Base-by-base conservation (phyloP, 768 basidiomycete genomes). In the Kwoniella shandongensis region DNA sequence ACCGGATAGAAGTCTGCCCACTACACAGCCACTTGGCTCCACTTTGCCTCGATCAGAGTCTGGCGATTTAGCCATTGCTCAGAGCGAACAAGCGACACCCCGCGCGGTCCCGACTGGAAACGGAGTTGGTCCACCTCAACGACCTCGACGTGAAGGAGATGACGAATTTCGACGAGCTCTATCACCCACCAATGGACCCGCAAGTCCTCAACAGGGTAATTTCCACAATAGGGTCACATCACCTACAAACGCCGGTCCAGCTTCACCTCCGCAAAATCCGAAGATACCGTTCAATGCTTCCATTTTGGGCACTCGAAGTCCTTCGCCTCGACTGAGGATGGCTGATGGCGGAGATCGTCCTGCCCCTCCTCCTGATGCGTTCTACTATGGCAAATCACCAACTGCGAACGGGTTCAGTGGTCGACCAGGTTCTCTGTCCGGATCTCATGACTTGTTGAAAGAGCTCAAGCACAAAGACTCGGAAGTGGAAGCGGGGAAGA, bases 381-480 rank as follows among this genome's bases (percentile, higher is more conserved):
- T 86, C 67, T 83, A 86, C 67, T 76, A 77, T 51, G 70, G 70
- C 26, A 55, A 73, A 27, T 68, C 76, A 79, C 72, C 79, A 38
- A 73, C 61, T 6, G 51, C 50, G 2, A 67, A 61, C 36, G 62
- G 51, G 11, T 68, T 67, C 46, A 40, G 25, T 32, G 49, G 30
- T 32, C 52, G 72, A 36, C 72, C 72, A 10, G 48, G 51, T 1
- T 71, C 70, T 1, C 18, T 63, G 15, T 59, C 62, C 7, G 65
- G 70, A 10, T 26, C 61, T 2, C 84, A 86, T 12, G 91, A 93
- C 69, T 76, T 91, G 59, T 78, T 89, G 41, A 81, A 85, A 38
- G 90, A 92, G 66, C 78, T 92, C 59, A 91, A 88, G 76, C 81
- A 82, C 32, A 91, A 88, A 73, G 91, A 93, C 62, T 79, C 80